Evolutionary conservation across 176 grass and related monocot genomes (phyloP).

Genomic region (Oryza glaberrima): DNA sequence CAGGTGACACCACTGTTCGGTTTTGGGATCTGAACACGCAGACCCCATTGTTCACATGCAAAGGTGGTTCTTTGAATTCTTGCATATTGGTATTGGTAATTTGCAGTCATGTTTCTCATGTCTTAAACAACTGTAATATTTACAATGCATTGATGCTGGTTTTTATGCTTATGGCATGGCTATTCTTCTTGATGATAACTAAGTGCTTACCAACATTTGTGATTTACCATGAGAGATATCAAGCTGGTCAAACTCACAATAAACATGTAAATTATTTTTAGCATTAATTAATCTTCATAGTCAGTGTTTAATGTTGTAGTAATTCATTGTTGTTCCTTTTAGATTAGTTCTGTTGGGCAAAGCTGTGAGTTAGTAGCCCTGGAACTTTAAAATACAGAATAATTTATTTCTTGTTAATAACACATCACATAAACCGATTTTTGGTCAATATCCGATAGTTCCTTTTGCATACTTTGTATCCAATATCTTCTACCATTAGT

Average conservation of each 20-base stretch:
- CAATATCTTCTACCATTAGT: not conserved
- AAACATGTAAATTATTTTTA: not conserved
- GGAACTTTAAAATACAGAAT: not conserved
- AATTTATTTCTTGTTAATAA: constrained; percentile 2
- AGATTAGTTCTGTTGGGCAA: not conserved
- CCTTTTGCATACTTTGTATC: no score
- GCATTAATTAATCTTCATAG: no score
- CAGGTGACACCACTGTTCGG: constrained; percentile 85
- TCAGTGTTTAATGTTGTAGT: not conserved
- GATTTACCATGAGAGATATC: not conserved
- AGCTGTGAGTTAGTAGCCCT: not conserved
- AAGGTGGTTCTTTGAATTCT: constrained; percentile 46
- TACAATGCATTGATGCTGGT: not conserved
- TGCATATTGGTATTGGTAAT: not conserved
- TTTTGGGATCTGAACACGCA: constrained; percentile 65
- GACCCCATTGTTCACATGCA: constrained; percentile 61
- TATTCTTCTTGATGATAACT: not conserved
- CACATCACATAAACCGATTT: not conserved
- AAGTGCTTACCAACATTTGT: no score
- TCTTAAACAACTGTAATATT: not conserved
- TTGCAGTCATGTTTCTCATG: no score
- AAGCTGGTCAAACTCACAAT: not conserved
- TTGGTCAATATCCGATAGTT: not conserved
- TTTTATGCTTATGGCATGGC: not conserved
- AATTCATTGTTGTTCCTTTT: constrained; percentile 11